Evolutionary conservation across 139 green algal genomes (phyloP).

Genomic region (Axilococcus clingmanii): DNA sequence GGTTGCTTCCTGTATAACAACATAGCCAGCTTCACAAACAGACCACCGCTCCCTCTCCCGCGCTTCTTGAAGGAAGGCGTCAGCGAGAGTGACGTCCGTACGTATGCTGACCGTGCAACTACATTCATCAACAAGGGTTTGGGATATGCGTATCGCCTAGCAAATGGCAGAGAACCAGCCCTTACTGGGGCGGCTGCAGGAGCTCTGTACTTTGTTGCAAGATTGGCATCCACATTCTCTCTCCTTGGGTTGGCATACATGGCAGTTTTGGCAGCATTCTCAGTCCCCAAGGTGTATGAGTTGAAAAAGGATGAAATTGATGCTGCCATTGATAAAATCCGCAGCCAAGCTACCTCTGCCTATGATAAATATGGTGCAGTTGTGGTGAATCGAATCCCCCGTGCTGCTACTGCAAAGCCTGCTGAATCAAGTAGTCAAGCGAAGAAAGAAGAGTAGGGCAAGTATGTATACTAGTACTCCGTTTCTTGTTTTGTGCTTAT

Average conservation of each 20-base stretch:
- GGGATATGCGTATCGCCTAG: constrained; percentile 6
- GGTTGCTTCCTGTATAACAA: constrained; percentile 31
- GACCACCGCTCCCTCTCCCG: constrained; percentile 28
- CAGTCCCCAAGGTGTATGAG: constrained; percentile 46
- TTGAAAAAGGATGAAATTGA: constrained; percentile 51
- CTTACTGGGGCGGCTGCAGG: constrained; percentile 7
- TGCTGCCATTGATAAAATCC: constrained; percentile 14
- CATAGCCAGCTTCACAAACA: constrained; percentile 19
- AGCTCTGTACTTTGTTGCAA: constrained; percentile 20
- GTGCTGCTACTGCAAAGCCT: constrained; percentile 11
- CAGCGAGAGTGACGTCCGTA: constrained; percentile 17
- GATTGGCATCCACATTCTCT: constrained; percentile 22
- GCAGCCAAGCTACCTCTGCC: constrained; percentile 15
- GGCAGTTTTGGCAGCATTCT: constrained; percentile 17
- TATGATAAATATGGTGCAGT: constrained; percentile 25
- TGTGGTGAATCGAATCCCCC: constrained; percentile 17
- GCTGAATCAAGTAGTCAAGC: constrained; percentile 16
- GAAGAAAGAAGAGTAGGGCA: constrained; percentile 25
- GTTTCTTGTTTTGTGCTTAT: not conserved
- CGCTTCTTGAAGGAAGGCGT: constrained; percentile 23
- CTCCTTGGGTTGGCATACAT: constrained; percentile 26
- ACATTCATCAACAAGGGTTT: constrained; percentile 20
- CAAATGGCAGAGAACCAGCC: constrained; percentile 3
- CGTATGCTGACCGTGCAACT: constrained; percentile 9
- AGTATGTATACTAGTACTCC: too few relatives aligned